These are phyloP conservation scores for Voacanga thouarsii DNA, from an alignment of 257 asterid genomes.

Conservation along the genomic window DNA sequence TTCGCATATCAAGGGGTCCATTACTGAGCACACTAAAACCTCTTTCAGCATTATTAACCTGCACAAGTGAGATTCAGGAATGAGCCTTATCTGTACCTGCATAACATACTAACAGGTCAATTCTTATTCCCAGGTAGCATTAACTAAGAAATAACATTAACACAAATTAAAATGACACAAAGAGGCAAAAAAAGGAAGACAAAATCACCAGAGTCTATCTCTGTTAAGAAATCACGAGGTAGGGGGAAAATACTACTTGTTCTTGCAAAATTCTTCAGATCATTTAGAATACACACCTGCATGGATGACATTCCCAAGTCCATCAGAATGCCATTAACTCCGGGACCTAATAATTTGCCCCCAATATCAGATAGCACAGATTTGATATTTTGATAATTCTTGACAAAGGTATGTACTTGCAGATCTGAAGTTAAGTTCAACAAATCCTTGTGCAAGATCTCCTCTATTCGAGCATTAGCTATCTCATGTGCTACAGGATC, in stretches of 20 bases:
- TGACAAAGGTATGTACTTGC: conserved; percentile 55
- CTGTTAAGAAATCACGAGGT: neutral
- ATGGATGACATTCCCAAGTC: conserved; percentile 99
- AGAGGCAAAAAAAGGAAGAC: neutral
- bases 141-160: neutral
- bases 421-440: conserved; percentile 31
- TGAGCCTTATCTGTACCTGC: neutral
- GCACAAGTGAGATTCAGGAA: conserved; percentile 13
- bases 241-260: neutral
- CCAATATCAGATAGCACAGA: conserved; percentile 52
- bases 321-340: conserved; percentile 82
- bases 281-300: conserved; percentile 64
- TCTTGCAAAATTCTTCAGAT: conserved; percentile 1
- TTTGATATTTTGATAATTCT: conserved; percentile 60
- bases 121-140: no score
- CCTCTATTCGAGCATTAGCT: conserved; percentile 52
- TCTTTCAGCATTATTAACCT: conserved; percentile 86
- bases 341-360: conserved; percentile 35
- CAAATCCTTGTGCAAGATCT: conserved; percentile 31
- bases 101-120: neutral
- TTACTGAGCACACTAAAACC: conserved; percentile 87
- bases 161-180: neutral
- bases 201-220: neutral
- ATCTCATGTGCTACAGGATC: conserved; percentile 87
- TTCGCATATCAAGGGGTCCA: conserved; percentile 99